Conservation (phyloP, 2,329 filamentous ascomycete genomes). For the Claviceps sp. region DNA sequence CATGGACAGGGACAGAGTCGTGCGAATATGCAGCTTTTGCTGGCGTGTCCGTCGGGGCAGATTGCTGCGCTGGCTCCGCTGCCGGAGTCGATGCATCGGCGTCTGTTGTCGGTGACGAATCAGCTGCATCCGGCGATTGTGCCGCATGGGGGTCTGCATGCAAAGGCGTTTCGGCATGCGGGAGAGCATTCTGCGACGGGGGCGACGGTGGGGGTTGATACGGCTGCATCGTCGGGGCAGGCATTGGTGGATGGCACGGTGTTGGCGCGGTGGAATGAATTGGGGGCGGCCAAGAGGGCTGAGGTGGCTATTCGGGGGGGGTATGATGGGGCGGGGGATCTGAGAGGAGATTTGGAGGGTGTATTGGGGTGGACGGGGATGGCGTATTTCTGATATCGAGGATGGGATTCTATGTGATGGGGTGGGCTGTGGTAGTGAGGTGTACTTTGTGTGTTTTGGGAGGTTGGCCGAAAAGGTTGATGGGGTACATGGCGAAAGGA, state of each 20-base stretch:
- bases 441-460: too few relatives aligned
- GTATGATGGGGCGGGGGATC: constrained; percentile 47
- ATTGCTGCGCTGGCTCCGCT: constrained; percentile 67
- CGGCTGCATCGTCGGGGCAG: constrained; percentile 40
- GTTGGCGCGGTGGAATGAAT: constrained; percentile 60
- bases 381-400: constrained; percentile 22
- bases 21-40: constrained; percentile 48
- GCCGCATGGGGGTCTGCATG: constrained; percentile 69
- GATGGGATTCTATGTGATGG: too few relatives aligned
- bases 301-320: constrained; percentile 69
- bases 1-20: not conserved
- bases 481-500: too few relatives aligned
- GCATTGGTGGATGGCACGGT: constrained; percentile 70
- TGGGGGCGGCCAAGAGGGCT: constrained; percentile 54
- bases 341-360: constrained; percentile 56
- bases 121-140: constrained; percentile 67
- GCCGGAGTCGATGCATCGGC: constrained; percentile 67
- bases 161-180: constrained; percentile 57
- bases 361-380: constrained; percentile 51
- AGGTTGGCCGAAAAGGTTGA: too few relatives aligned
- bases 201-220: constrained; percentile 38
- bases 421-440: too few relatives aligned
- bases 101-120: constrained; percentile 66
- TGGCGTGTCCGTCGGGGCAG: constrained; percentile 63
- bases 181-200: constrained; percentile 18